Conservation (phyloP, 2,329 filamentous ascomycete species). For the Penicillium sp. region DNA sequence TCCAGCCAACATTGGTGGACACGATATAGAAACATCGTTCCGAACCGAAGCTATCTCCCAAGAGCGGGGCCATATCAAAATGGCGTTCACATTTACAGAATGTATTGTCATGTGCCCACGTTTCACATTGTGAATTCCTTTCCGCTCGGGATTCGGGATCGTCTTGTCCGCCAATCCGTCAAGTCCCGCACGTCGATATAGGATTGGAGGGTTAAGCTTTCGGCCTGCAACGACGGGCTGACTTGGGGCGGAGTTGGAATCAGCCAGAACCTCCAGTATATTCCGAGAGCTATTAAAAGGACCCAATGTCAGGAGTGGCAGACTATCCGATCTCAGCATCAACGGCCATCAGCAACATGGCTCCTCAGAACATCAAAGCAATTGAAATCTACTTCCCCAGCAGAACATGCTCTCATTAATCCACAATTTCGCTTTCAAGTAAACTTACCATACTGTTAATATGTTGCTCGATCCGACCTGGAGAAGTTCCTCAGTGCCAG, state of each 20-base stretch:
- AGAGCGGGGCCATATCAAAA: not conserved
- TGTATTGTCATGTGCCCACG: not conserved
- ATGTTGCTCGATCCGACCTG: slow-evolving; percentile 77
- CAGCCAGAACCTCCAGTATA: not conserved
- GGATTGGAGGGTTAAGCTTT: not conserved
- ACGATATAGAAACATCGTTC: not conserved
- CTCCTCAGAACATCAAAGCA: slow-evolving; percentile 84
- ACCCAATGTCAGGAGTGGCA: not conserved
- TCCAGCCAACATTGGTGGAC: too few relatives aligned
- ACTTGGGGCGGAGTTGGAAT: not conserved
- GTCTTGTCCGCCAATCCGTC: not conserved
- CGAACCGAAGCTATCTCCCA: not conserved
- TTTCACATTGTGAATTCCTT: not conserved
- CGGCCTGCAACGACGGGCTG: not conserved
- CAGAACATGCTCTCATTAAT: slow-evolving; percentile 53
- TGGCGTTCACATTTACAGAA: not conserved
- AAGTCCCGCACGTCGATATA: not conserved
- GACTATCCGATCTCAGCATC: not conserved
- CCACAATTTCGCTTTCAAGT: not conserved
- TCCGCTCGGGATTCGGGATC: not conserved
- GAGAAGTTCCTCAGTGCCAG: slow-evolving; percentile 83
- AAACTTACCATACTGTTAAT: slow-evolving; percentile 51
- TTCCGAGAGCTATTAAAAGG: not conserved
- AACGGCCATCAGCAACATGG: not conserved
- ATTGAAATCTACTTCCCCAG: slow-evolving; percentile 85